phyloP scores from a whole-genome alignment of 2,329 filamentous ascomycete species.

The Cercospora sp. region DNA sequence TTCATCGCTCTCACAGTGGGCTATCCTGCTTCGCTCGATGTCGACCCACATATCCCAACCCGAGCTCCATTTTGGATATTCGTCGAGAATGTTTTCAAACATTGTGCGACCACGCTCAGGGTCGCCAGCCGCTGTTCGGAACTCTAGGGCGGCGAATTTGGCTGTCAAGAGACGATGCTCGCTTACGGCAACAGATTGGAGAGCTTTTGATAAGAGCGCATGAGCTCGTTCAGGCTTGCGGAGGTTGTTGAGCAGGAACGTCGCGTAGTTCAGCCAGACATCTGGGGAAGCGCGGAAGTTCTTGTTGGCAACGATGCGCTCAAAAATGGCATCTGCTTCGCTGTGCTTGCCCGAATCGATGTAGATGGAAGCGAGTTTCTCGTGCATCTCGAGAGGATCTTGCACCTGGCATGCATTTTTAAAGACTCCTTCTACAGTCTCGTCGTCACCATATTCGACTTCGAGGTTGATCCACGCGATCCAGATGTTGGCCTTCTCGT shows the following conservation, averaged over 20 bases:
- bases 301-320: constrained; percentile 83
- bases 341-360: constrained; percentile 84
- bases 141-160: constrained; percentile 90
- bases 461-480: constrained; percentile 92
- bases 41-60: constrained; percentile 92
- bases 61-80: constrained; percentile 86
- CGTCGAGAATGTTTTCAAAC: constrained; percentile 82
- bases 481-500: constrained; percentile 95
- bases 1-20: constrained; percentile 25
- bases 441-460: constrained; percentile 76
- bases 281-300: constrained; percentile 71
- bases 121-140: constrained; percentile 77
- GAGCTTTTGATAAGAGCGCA: constrained; percentile 76
- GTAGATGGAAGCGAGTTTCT: constrained; percentile 89
- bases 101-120: constrained; percentile 90
- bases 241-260: constrained; percentile 79
- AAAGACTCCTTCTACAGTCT: constrained; percentile 81
- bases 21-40: constrained; percentile 60
- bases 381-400: constrained; percentile 84
- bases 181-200: constrained; percentile 73
- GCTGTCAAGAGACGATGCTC: constrained; percentile 74
- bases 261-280: constrained; percentile 93
- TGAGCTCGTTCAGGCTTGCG: constrained; percentile 72
- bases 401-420: constrained; percentile 92
- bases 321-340: constrained; percentile 86